Percentiles rank a stretch among this genome's conserved stretches.
Evolutionary conservation across 2,329 filamentous ascomycete species (phyloP).

Genomic region (Aspergillus quadrilineatus): DNA sequence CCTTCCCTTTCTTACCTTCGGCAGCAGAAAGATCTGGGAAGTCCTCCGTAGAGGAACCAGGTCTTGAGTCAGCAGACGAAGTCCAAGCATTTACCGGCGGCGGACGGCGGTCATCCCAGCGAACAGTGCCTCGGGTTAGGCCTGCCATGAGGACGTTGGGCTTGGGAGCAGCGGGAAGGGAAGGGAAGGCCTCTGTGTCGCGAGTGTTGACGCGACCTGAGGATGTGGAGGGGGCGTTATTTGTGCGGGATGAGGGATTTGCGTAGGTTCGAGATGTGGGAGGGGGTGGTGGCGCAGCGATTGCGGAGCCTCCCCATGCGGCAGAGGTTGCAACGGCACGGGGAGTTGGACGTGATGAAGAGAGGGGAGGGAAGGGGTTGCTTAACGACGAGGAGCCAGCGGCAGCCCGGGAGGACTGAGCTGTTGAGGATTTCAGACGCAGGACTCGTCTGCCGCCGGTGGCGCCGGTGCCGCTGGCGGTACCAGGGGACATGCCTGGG

Average conservation of each 20-base stretch:
- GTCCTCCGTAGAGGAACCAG: conserved; percentile 24
- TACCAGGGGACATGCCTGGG: conserved; percentile 51
- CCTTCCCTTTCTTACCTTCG: conserved; percentile 38
- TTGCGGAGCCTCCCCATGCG: conserved; percentile 27
- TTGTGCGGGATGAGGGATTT: conserved; percentile 29
- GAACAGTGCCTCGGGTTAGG: conserved; percentile 47
- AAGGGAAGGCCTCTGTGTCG: conserved; percentile 69
- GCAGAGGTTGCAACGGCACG: conserved; percentile 20
- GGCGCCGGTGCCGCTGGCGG: conserved; percentile 57
- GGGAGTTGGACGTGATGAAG: conserved; percentile 25
- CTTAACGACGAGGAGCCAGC: conserved; percentile 43
- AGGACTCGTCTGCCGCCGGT: conserved; percentile 64
- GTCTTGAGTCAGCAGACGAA: conserved; percentile 25
- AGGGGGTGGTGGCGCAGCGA: conserved; percentile 23
- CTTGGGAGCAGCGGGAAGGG: conserved; percentile 75
- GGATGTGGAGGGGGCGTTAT: conserved; percentile 16
- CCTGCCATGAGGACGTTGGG: conserved; percentile 56
- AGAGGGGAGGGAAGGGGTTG: conserved; percentile 50
- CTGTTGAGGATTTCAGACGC: conserved; percentile 67
- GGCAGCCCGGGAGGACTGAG: conserved; percentile 63
- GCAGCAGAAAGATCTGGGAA: conserved; percentile 20
- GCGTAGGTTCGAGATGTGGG: conserved; percentile 24
- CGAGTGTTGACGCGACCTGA: conserved; percentile 25
- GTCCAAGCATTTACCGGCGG: conserved; percentile 41
- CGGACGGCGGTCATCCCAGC: conserved; percentile 44